Evolutionary conservation across 768 basidiomycete genomes (phyloP).

Genomic region (Pleurotus platypus): DNA sequence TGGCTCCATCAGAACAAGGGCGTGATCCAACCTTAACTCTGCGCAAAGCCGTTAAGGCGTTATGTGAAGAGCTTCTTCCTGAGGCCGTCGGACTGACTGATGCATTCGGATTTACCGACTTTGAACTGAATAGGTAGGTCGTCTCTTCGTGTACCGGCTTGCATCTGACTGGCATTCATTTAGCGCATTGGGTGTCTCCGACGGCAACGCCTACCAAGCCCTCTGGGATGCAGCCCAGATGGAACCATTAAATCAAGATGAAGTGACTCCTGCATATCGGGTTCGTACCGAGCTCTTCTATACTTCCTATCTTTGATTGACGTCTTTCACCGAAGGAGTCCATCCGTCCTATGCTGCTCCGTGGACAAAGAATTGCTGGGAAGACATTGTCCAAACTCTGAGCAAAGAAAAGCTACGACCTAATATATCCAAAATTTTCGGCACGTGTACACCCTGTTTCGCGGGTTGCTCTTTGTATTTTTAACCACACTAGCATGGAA

Average conservation of each 20-base stretch:
- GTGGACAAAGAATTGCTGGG: conserved; percentile 37
- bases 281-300: conserved; percentile 26
- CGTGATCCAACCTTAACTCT: conserved; percentile 44
- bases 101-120: conserved; percentile 72
- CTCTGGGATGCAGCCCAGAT: conserved; percentile 55
- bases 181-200: conserved; percentile 59
- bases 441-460: too few species aligned
- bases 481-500: too few species aligned
- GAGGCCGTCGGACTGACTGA: conserved; percentile 68
- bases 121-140: conserved; percentile 64
- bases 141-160: background rate
- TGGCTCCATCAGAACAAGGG: conserved; percentile 12
- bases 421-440: background rate
- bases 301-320: background rate
- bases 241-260: conserved; percentile 56
- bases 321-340: conserved; percentile 25
- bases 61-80: conserved; percentile 53
- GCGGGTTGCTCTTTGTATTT: too few species aligned
- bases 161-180: background rate
- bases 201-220: conserved; percentile 67
- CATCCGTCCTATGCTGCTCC: conserved; percentile 49
- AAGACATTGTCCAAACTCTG: conserved; percentile 1
- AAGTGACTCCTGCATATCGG: conserved; percentile 54
- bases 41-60: conserved; percentile 42
- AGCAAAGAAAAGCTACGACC: background rate